Percentiles rank a stretch among this genome's conserved stretches.
Conservation (phyloP, 805 yeast genomes). For the Candida multigemmis region DNA sequence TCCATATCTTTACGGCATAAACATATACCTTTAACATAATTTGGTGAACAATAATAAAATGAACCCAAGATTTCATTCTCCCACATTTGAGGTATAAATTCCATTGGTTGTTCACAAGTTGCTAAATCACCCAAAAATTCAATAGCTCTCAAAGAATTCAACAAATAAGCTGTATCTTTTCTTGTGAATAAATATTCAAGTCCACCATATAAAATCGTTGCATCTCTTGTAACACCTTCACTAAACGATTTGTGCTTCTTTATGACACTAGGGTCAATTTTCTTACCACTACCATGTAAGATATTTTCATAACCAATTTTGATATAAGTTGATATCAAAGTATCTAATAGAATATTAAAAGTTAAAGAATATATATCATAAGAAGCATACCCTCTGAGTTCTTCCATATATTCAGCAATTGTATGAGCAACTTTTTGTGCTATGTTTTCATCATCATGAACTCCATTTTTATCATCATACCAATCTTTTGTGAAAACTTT, state of each 20-base stretch:
- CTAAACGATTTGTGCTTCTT: constrained; percentile 28
- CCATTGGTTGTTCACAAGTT: constrained; percentile 26
- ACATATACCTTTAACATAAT: constrained; percentile 57
- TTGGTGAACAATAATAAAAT: constrained; percentile 73
- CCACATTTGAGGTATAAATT: constrained; percentile 40
- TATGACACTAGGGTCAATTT: constrained; percentile 27
- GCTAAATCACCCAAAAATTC: constrained; percentile 31
- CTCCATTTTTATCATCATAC: constrained; percentile 44
- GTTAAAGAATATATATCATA: constrained; percentile 32
- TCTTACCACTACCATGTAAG: constrained; percentile 31
- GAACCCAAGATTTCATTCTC: constrained; percentile 44
- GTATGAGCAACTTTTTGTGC: constrained; percentile 63
- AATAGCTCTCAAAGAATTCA: constrained; percentile 30
- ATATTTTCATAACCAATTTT: constrained; percentile 32
- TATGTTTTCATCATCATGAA: constrained; percentile 28
- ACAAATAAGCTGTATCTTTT: constrained; percentile 27
- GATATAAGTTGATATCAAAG: constrained; percentile 27
- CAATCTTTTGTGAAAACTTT: constrained; percentile 60
- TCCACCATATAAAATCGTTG: constrained; percentile 25
- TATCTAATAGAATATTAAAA: constrained; percentile 27
- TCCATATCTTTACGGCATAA: constrained; percentile 39
- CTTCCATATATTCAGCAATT: constrained; percentile 63
- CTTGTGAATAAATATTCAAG: constrained; percentile 29
- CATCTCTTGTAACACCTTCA: constrained; percentile 30
- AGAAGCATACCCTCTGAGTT: constrained; percentile 41